Conservation (phyloP, 345 rosid genomes). For the Lagerstroemia speciosa region DNA sequence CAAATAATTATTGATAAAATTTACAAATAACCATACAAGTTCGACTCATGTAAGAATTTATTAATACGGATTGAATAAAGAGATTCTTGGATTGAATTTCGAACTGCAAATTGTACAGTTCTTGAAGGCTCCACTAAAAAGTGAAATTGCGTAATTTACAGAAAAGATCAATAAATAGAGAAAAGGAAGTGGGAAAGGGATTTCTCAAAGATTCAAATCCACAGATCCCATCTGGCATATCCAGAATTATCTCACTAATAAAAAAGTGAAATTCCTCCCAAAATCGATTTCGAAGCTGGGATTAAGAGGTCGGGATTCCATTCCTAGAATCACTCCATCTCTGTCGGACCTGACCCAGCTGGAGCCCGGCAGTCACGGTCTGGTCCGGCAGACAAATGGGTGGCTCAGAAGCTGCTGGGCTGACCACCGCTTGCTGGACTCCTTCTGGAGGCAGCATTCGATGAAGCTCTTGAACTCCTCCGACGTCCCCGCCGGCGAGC, state of each 20-base stretch:
- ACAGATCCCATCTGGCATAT: neutral
- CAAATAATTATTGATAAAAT: too few relatives aligned
- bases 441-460: slow-evolving; percentile 74
- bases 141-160: neutral
- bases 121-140: neutral
- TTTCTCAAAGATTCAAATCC: neutral
- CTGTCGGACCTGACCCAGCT: neutral
- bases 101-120: neutral
- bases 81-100: neutral
- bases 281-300: too few relatives aligned
- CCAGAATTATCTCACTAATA: neutral
- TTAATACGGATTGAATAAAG: neutral
- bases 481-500: slow-evolving; percentile 44
- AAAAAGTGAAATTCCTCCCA: neutral
- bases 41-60: too few relatives aligned
- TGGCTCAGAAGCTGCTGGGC: slow-evolving; percentile 55
- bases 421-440: slow-evolving; percentile 60
- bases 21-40: too few relatives aligned
- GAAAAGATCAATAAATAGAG: too few relatives aligned
- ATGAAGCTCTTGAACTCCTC: slow-evolving; percentile 60
- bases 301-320: too few relatives aligned
- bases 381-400: slow-evolving; percentile 38
- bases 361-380: neutral
- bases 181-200: neutral
- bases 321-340: too few relatives aligned